phyloP scores from a whole-genome alignment of 2,329 filamentous ascomycete species.

The Diaporthe helianthi region DNA sequence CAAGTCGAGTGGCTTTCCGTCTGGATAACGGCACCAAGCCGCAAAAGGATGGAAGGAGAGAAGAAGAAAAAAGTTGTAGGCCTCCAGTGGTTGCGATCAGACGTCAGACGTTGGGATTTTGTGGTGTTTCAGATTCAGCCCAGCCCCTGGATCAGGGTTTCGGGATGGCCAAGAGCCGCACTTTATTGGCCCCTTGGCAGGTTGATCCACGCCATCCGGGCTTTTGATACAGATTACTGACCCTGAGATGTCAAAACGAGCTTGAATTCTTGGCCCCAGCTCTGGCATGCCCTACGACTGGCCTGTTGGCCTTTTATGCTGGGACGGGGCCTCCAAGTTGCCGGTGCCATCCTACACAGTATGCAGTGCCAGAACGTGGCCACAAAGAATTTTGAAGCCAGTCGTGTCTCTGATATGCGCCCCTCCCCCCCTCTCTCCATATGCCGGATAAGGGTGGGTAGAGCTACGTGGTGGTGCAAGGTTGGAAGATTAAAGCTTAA shows the following conservation, averaged over 20 bases:
- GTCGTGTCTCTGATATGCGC: constrained; percentile 11
- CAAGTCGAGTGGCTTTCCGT: neutral
- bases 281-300: neutral
- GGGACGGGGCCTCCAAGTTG: constrained; percentile 4
- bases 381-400: neutral
- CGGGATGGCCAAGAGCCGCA: constrained; percentile 16
- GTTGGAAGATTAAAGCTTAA: constrained; percentile 6
- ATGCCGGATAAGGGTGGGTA: neutral
- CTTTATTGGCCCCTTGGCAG: constrained; percentile 13
- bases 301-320: neutral
- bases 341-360: neutral
- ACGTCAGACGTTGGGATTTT: constrained; percentile 21
- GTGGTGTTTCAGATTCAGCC: constrained; percentile 33
- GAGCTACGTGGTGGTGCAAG: constrained; percentile 13
- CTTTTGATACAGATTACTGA: constrained; percentile 10
- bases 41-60: too few relatives aligned
- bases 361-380: neutral
- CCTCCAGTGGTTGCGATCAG: constrained; percentile 21
- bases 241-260: constrained; percentile 24
- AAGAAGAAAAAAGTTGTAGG: neutral
- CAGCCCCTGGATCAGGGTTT: constrained; percentile 26
- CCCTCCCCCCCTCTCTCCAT: too few relatives aligned
- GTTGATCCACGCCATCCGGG: constrained; percentile 22
- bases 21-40: constrained; percentile 5
- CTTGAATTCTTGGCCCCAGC: constrained; percentile 22